Evolutionary conservation across 2,329 filamentous ascomycete species (phyloP).

Genomic region (Knoxdaviesia proteae): DNA sequence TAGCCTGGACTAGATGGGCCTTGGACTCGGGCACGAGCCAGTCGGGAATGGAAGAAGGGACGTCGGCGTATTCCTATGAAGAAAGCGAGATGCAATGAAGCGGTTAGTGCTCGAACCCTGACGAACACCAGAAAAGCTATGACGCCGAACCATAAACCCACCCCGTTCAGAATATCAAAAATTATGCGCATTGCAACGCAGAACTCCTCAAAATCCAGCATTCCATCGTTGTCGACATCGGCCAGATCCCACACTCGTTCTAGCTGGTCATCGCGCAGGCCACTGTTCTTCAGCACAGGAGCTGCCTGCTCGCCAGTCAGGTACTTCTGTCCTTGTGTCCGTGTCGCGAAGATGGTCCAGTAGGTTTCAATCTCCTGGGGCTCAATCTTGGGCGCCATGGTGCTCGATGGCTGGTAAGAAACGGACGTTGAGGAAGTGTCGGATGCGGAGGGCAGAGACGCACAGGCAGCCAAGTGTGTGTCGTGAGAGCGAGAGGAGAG

Average conservation of each 20-base stretch:
- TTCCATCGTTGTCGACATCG: conserved; percentile 92
- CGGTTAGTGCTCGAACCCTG: neutral
- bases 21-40: conserved; percentile 96
- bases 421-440: no score
- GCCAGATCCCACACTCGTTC: conserved; percentile 94
- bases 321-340: conserved; percentile 37
- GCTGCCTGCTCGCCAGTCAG: conserved; percentile 40
- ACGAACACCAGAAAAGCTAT: neutral
- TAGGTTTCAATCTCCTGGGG: conserved; percentile 42
- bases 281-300: conserved; percentile 42
- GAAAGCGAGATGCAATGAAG: neutral
- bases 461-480: neutral
- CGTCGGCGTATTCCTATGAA: conserved; percentile 62
- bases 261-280: conserved; percentile 53
- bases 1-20: conserved; percentile 72
- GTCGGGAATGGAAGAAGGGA: conserved; percentile 71
- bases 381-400: conserved; percentile 40
- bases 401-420: conserved; percentile 5
- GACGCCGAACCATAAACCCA: conserved; percentile 20
- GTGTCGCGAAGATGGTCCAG: conserved; percentile 41
- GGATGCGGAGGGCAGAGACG: no score
- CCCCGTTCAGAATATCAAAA: conserved; percentile 90
- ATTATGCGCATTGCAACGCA: conserved; percentile 97
- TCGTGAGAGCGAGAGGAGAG: neutral
- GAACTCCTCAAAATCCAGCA: conserved; percentile 97